Base-by-base conservation (phyloP, 129 eudicot genomes). In the Rutidosis leptorrhynchoides region DNA sequence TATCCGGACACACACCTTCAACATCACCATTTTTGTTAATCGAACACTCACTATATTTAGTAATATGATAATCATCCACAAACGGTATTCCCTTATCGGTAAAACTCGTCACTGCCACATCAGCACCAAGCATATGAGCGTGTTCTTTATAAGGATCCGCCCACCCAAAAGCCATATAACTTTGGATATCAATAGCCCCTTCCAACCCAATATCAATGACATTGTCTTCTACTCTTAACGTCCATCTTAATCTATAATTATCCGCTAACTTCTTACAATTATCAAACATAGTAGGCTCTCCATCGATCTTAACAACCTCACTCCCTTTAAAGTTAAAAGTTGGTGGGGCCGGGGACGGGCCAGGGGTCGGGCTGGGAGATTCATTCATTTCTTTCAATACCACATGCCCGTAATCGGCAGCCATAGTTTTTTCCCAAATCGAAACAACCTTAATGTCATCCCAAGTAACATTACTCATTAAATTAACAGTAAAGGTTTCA, bases 161-260 rank as follows among this genome's bases (percentile, higher is more conserved):
- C 96, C 98, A 92, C 52, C 98, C 98, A 59, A 92, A 92, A 11
- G 89, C 98, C 98, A 88, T 83, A 49, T 92, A 88, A 58, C 86
- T 63, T 73, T 74, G 78, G 62, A 77, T 65, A 40, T 70, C 83
- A 53, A 79, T 74, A 16, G 80, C 96, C 20, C 89, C 98, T 76
- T 93, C 98, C 37, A 93, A 72, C 26, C 98, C 98, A 26, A 92
- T 84, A 71, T 88, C 96, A 67, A 93, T 82, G 78, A 71, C 69
- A 58, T 78, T 65, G 54, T 83, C 88, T 40, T 73, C 81, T 7
- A 55, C 65, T 61, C 75, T 82, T 59, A 93, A 64, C 3, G 85
- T 88, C 98, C 98, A 93, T 76, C 98, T 67, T 58, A 93, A 55
- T 76, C 98, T 80, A 68, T 76, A 92, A 2, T n/a, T 67, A 43